Evolutionary conservation across 1,284 basidiomycete genomes (phyloP), one percentile per base, ranked within the genome.

Genomic region (Ceraceosorus guamensis): DNA sequence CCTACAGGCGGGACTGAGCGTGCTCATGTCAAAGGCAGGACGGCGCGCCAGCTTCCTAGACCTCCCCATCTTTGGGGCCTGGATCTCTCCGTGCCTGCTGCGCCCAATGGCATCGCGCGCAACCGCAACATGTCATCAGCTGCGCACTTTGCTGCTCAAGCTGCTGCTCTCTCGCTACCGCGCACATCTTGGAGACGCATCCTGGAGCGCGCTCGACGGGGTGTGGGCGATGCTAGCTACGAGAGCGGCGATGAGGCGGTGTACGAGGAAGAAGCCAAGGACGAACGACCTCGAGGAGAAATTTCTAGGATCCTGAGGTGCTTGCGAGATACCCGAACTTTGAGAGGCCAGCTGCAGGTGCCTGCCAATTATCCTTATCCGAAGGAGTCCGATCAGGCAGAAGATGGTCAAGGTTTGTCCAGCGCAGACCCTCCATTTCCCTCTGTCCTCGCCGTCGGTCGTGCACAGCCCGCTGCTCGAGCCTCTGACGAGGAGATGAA

Each of bases 211-310:
- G 70, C 70, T 0, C 62, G 63, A 34, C 53, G 65, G 16, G 70
- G 70, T 1, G 66, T 71, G 2, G 70, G 70, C 14, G 70, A 72
- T 43, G 70, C 70, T 14, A 64, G 65, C 56, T 72, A 72, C 54
- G 63, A 71, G 39, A 61, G 57, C 45, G 68, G 67, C 55, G 67
- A 69, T 39, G 70, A 72, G 39, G 65, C 62, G 11, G 63, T 61
- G 10, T 66, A 65, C 0, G 45, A 57, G 30, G 58, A 67, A 34
- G 68, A 71, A 52, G 68, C 67, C 24, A 54, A 59, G 45, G 60
- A 47, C 43, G 67, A 65, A 24, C 50, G 61, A n/a, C 59, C 61
- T n/a, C 18, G 63, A 7, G 55, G 55, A 0, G 68, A 70, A 48
- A 49, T 70, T 37, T 58, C 57, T 33, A 45, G 67, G 10, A 64